Percentiles rank a stretch among this genome's conserved stretches.
Conservation (phyloP, 208 protist species). For the Willaertia magna region DNA sequence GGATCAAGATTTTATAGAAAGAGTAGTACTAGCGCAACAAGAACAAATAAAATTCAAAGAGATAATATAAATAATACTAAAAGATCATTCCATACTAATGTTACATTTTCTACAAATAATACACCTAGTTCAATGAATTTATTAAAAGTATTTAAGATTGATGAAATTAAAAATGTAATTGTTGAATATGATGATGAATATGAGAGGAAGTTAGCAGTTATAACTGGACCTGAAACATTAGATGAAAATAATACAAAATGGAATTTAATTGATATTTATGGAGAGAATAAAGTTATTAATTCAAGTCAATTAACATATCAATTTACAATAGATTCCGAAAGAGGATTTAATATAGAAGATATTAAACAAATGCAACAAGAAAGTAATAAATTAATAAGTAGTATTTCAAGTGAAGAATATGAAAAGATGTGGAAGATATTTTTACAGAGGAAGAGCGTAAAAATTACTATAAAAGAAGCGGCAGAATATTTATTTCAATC, state of each 20-base stretch:
- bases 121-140: background rate
- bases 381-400: background rate
- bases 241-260: slow-evolving; percentile 1
- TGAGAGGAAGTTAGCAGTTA: background rate
- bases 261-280: background rate
- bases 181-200: background rate
- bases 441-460: too few relatives aligned
- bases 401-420: background rate
- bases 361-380: background rate
- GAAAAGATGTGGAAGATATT: background rate
- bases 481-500: background rate
- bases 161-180: background rate
- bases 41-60: background rate
- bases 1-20: background rate
- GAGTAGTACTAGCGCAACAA: background rate
- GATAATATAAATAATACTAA: background rate
- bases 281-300: background rate
- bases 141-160: background rate
- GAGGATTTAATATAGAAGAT: background rate
- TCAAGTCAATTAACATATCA: slow-evolving; percentile 5
- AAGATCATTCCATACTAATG: background rate
- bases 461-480: background rate
- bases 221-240: background rate
- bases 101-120: background rate
- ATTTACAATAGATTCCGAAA: background rate